Percentiles rank a stretch among this genome's conserved stretches.
These are phyloP conservation scores for Metschnikowia rubicola DNA, from an alignment of 805 yeast genomes.

Conservation along the genomic window DNA sequence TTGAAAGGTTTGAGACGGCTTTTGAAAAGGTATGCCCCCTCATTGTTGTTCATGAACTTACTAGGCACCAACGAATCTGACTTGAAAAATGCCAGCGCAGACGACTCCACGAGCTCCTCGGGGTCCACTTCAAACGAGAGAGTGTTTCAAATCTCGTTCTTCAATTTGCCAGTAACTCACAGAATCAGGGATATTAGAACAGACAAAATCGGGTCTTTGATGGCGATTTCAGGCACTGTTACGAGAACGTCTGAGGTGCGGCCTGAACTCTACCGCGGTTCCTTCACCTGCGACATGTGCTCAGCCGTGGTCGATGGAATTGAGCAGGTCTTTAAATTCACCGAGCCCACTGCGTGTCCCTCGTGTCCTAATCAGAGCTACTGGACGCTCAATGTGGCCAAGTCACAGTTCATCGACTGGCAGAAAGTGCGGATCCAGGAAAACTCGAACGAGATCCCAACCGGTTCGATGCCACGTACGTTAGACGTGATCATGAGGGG, in stretches of 20 bases:
- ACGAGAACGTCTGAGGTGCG: conserved; percentile 95
- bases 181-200: conserved; percentile 89
- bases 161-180: conserved; percentile 75
- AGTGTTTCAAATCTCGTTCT: conserved; percentile 86
- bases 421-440: conserved; percentile 94
- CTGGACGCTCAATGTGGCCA: conserved; percentile 81
- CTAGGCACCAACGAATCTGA: conserved; percentile 35
- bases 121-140: conserved; percentile 56
- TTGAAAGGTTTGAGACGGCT: conserved; percentile 70
- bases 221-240: conserved; percentile 89
- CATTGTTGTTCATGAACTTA: conserved; percentile 43
- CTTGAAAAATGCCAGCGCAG: conserved; percentile 34
- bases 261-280: conserved; percentile 84
- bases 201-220: conserved; percentile 79
- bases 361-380: conserved; percentile 80
- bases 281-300: conserved; percentile 88
- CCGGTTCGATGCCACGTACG: conserved; percentile 98
- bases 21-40: conserved; percentile 73
- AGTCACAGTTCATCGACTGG: conserved; percentile 93
- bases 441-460: conserved; percentile 93
- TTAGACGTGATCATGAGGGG: conserved; percentile 90
- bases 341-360: conserved; percentile 93
- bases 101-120: conserved; percentile 37
- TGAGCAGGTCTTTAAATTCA: conserved; percentile 88
- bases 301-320: conserved; percentile 81